Conservation (phyloP, 768 basidiomycete species). For the Boletus pseudo-olivaceus region DNA sequence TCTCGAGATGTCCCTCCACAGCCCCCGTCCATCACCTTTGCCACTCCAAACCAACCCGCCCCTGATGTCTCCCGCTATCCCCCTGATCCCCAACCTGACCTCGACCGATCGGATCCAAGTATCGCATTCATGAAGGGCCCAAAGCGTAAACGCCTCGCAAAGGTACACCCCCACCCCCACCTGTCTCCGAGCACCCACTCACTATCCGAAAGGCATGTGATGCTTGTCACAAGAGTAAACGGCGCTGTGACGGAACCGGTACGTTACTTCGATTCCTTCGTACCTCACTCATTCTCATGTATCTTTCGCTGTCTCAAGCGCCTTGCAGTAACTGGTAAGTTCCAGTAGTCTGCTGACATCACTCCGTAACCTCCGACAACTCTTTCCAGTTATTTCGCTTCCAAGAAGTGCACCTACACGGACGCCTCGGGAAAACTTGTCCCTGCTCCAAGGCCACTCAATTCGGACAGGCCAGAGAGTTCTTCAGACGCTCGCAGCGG, state of each 20-base stretch:
- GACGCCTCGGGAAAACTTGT: constrained; percentile 78
- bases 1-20: constrained; percentile 17
- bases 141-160: constrained; percentile 53
- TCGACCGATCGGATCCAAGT: constrained; percentile 30
- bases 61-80: constrained; percentile 21
- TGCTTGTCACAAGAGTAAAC: constrained; percentile 82
- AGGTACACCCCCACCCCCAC: constrained; percentile 32
- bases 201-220: constrained; percentile 57
- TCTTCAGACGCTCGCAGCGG: constrained; percentile 26
- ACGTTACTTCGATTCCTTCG: constrained; percentile 23
- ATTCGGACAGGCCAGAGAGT: constrained; percentile 36
- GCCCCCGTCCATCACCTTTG: constrained; percentile 22
- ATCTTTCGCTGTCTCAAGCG: constrained; percentile 37
- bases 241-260: constrained; percentile 82
- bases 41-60: constrained; percentile 18
- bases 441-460: constrained; percentile 59
- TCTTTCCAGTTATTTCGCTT: constrained; percentile 65
- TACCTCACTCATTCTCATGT: constrained; percentile 5
- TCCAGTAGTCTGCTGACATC: constrained; percentile 1
- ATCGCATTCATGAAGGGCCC: constrained; percentile 48
- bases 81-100: constrained; percentile 18
- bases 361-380: constrained; percentile 2
- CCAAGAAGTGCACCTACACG: constrained; percentile 77
- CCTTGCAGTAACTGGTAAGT: constrained; percentile 79
- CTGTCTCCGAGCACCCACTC: neutral